Evolutionary conservation across 75 land plant species (phyloP), one percentile per base, ranked within the genome.

Genomic region (Chamaecyparis obtusa): DNA sequence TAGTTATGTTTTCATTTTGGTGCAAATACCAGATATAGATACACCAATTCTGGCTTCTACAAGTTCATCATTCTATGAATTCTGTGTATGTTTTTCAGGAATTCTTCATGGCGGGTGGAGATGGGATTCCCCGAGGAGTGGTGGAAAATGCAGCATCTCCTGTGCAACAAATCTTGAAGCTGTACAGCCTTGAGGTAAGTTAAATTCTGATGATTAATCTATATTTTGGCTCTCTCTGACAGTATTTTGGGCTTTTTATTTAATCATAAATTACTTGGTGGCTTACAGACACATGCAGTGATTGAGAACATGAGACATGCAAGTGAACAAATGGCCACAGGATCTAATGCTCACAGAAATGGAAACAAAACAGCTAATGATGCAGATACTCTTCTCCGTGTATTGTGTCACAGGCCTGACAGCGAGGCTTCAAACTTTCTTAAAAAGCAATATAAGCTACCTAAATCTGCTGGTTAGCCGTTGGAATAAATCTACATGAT

Each of bases 101-200:
- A 51, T 96, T 98, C 87, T 98, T 98, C 57, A 98, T 97, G 85
- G 98, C 99, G 57, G 99, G 98, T 55, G 99, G 99, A 71, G 99
- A 98, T 86, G 99, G 99, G 33, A 93, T 98, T 85, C 99, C 98
- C 36, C 93, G 97, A 46, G 99, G 99, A 83, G 93, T 92, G 11
- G 99, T 98, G 49, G 99, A 98, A 83, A 98, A 95, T 86, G 92
- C 91, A 76, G 93, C 96, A 21, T 88, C 95, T 86, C 91, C 90
- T 86, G 96, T 93, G 83, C 94, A 96, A 82, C 91, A 91, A 82
- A 89, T 96, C 19, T 88, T 96, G 83, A 94, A 91, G 80, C 87
- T 96, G 85, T 95, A 92, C 87, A 88, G 94, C 51, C 93, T 86
- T 80, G 99, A 98, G 96, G 99, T 98, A 72, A 84, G 90, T 89